phyloP scores from a whole-genome alignment of 1,284 basidiomycete genomes.

The Phaffia rhodozyma region DNA sequence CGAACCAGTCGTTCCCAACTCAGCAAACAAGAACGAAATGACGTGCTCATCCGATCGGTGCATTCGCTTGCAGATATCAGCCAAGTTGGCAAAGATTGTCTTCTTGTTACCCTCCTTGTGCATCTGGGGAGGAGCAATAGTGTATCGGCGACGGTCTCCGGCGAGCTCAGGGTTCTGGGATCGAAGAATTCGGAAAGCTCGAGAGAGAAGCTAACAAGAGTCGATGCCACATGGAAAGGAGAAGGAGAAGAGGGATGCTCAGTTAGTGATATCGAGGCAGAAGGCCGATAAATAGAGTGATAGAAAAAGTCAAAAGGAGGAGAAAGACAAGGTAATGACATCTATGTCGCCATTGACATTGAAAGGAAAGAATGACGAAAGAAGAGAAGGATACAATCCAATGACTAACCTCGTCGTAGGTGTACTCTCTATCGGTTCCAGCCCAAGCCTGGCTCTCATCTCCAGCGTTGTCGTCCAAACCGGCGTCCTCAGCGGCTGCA shows the following conservation, averaged over 20 bases:
- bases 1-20: constrained; percentile 95
- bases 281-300: not conserved
- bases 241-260: not conserved
- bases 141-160: constrained; percentile 81
- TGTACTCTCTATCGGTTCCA: constrained; percentile 84
- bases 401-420: constrained; percentile 67
- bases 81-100: constrained; percentile 87
- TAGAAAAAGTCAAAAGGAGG: constrained; percentile 12
- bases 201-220: constrained; percentile 60
- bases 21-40: constrained; percentile 92
- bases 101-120: constrained; percentile 92
- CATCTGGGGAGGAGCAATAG: constrained; percentile 92
- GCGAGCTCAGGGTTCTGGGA: constrained; percentile 89
- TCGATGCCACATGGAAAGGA: not conserved
- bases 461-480: constrained; percentile 34
- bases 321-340: not conserved
- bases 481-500: constrained; percentile 37
- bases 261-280: not conserved
- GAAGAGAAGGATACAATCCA: not conserved
- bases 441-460: constrained; percentile 68
- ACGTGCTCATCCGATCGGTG: constrained; percentile 98
- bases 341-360: not conserved
- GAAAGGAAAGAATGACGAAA: too few species aligned
- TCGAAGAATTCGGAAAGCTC: constrained; percentile 85
- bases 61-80: constrained; percentile 97